Percentiles rank a stretch among this genome's conserved stretches.
Conservation (phyloP, 208 protist genomes). For the Acanthamoeba lugdunensis region DNA sequence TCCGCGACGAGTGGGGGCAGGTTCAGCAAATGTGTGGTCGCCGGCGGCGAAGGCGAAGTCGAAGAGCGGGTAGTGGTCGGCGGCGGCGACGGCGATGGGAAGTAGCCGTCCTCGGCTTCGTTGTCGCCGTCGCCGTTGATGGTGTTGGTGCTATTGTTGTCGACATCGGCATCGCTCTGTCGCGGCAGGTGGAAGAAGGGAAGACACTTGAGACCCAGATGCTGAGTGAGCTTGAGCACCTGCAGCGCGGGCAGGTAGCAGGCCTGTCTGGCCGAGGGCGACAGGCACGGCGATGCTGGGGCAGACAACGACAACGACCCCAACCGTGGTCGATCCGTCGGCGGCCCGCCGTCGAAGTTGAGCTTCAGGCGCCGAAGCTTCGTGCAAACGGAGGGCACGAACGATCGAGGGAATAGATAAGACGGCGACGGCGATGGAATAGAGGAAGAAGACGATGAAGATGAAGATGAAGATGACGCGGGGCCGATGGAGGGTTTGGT, state of each 20-base stretch:
- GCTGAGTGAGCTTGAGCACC: not conserved
- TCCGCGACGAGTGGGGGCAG: not conserved
- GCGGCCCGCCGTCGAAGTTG: not conserved
- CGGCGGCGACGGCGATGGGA: not conserved
- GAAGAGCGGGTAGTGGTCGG: not conserved
- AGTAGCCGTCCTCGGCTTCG: not conserved
- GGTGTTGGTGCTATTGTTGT: not conserved
- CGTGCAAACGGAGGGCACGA: slow-evolving; percentile 1
- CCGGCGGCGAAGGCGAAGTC: not conserved
- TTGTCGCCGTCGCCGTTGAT: not conserved
- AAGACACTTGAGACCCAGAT: not conserved
- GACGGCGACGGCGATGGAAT: not conserved
- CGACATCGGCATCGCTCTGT: not conserved
- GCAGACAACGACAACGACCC: not conserved
- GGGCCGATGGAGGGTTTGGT: not conserved
- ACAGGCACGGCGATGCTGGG: not conserved
- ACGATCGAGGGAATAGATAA: not conserved
- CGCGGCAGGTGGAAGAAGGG: slow-evolving; percentile 3
- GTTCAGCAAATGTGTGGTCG: not conserved
- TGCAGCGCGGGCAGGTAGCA: slow-evolving; percentile 4
- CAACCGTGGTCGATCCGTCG: not conserved
- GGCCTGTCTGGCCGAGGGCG: not conserved
- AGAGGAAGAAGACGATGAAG: not conserved
- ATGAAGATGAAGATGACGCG: not conserved
- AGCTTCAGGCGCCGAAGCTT: not conserved